Evolutionary conservation across 2,329 filamentous ascomycete species (phyloP).

Genomic region (Diaporthe vexans): DNA sequence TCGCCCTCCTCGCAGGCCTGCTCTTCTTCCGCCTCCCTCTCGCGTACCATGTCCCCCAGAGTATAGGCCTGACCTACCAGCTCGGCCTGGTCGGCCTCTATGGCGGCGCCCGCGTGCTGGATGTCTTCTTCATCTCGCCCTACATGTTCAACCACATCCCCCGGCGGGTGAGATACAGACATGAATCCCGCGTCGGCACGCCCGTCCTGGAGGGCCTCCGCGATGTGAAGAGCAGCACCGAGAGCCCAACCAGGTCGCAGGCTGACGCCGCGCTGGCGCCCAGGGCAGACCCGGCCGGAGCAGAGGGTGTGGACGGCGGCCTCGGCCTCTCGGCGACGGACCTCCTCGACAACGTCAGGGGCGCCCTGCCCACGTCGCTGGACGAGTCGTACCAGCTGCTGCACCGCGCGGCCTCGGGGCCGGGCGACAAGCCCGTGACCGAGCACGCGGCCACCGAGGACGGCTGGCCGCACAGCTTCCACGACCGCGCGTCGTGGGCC

Average conservation of each 20-base stretch:
- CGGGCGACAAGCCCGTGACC: conserved; percentile 49
- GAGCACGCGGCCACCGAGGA: conserved; percentile 55
- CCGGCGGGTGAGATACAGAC: conserved; percentile 56
- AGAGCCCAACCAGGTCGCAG: not conserved
- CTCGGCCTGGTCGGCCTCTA: conserved; percentile 59
- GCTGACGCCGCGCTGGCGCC: not conserved
- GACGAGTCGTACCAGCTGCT: conserved; percentile 41
- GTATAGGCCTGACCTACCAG: conserved; percentile 60
- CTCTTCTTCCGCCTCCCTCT: conserved; percentile 59
- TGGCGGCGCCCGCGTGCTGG: conserved; percentile 56
- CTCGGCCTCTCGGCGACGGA: conserved; percentile 7
- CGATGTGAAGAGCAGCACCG: conserved; percentile 28
- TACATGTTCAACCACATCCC: conserved; percentile 57
- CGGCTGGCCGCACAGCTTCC: conserved; percentile 54
- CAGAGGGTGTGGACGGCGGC: not conserved
- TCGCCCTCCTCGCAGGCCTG: conserved; percentile 53
- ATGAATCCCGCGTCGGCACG: conserved; percentile 50
- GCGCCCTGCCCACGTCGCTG: not conserved
- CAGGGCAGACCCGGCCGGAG: not conserved
- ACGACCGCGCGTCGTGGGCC: conserved; percentile 58
- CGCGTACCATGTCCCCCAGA: conserved; percentile 57
- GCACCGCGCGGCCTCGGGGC: conserved; percentile 45
- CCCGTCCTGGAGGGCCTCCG: conserved; percentile 43
- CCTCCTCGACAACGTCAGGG: conserved; percentile 17
- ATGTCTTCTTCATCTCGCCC: conserved; percentile 59